Percentiles rank a stretch among this genome's conserved stretches.
These are phyloP conservation scores for Acanthamoeba lenticulata DNA, from an alignment of 208 protist genomes.

Conservation along the genomic window DNA sequence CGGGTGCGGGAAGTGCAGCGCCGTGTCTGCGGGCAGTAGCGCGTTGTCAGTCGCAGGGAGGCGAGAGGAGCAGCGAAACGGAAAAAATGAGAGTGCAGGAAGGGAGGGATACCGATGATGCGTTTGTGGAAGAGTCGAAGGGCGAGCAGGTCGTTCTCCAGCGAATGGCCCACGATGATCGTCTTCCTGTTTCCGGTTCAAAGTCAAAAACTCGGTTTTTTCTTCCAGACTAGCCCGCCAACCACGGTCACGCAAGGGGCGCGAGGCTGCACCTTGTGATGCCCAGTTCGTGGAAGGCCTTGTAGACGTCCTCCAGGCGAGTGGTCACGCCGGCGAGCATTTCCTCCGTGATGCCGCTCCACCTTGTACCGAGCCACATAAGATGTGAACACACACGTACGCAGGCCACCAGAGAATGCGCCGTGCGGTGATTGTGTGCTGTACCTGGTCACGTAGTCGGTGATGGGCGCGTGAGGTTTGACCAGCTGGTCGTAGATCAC, in stretches of 20 bases:
- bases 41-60: neutral
- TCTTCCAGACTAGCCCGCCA: too few relatives aligned
- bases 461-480: conserved; percentile 86
- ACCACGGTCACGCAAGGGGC: too few relatives aligned
- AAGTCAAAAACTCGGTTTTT: too few relatives aligned
- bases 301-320: conserved; percentile 88
- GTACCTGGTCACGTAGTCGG: conserved; percentile 92
- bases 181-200: conserved; percentile 81
- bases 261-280: conserved; percentile 67
- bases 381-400: neutral
- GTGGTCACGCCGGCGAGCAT: conserved; percentile 87
- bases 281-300: conserved; percentile 84
- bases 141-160: conserved; percentile 95
- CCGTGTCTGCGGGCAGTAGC: conserved; percentile 80
- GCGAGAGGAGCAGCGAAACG: neutral
- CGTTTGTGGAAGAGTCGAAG: conserved; percentile 89
- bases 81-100: too few relatives aligned
- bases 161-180: conserved; percentile 93
- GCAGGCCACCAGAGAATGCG: too few relatives aligned
- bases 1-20: conserved; percentile 91
- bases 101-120: conserved; percentile 88
- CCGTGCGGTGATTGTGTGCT: too few relatives aligned
- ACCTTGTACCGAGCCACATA: neutral
- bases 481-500: conserved; percentile 92
- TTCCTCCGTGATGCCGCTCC: conserved; percentile 90